Base-by-base conservation (phyloP, 2,329 filamentous ascomycete species). In the Cercospora citrullina region DNA sequence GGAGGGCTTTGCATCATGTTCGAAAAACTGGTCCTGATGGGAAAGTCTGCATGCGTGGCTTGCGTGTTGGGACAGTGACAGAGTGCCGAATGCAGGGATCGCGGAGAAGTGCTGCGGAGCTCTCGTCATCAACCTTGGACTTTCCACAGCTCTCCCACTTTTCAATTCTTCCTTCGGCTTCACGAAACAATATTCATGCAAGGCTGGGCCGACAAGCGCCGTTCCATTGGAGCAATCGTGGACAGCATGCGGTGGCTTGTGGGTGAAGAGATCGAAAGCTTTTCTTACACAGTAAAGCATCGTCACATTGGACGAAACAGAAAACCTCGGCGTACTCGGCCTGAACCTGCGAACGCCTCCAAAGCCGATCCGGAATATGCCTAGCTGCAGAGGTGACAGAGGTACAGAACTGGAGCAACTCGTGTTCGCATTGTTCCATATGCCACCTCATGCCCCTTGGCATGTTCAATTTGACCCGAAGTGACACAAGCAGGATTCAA, bases 41-140 rank as follows among this genome's bases (percentile, higher is more conserved):
- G 55, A 58, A 58, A 18, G 55, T 31, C 55, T 58, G 55, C 55
- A 58, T 58, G 28, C 55, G 55, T 58, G 28, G 55, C 55, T 58
- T 36, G 31, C 16, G 55, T 58, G 55, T 58, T 58, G 55, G 55
- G 55, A 58, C 55, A 31, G 7, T 36, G 55, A 31, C 48, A 53
- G 48, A 31, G 28, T 18, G 28, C 28, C 55, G 28, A 58, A 58
- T 58, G 55, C 55, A 58, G 55, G 55, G 55, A 58, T 58, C 55
- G 55, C 18, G 55, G 55, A 33, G 53, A 58, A 58, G 26, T 10
- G 53, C 26, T 31, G 53, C 53, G 53, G 53, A 58, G 55, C 55
- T 33, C 55, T 58, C 55, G 55, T 58, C 55, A 58, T 58, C 55
- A 58, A 33, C 55, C 28, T 58, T 58, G 55, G 18, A 36, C 55